Evolutionary conservation across 2,329 filamentous ascomycete species (phyloP).

Genomic region (Fonsecaea multimorphosa): DNA sequence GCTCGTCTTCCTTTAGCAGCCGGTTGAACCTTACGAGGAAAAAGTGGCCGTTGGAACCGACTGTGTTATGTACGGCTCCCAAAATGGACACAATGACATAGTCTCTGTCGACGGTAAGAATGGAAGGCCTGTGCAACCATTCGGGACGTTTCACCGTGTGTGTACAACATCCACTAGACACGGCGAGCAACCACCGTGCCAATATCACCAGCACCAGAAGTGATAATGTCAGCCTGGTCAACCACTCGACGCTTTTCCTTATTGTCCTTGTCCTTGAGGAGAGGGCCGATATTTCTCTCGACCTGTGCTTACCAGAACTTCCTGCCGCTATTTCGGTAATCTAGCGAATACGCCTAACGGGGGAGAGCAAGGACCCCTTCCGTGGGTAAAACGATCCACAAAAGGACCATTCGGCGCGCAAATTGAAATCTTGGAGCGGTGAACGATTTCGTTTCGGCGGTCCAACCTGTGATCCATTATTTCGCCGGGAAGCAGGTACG

Average conservation of each 20-base stretch:
- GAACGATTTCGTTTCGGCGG: constrained; percentile 8
- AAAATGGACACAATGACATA: background rate
- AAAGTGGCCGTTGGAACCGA: background rate
- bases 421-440: constrained; percentile 10
- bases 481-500: background rate
- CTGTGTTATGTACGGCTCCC: background rate
- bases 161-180: background rate
- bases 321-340: constrained; percentile 6
- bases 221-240: background rate
- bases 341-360: background rate
- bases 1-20: background rate
- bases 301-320: background rate
- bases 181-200: background rate
- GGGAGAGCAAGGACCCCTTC: background rate
- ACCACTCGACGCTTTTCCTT: background rate
- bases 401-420: background rate
- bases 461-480: constrained; percentile 2
- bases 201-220: background rate
- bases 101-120: background rate
- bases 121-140: background rate
- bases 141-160: background rate
- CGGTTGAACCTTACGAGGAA: background rate
- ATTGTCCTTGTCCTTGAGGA: background rate
- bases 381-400: constrained; percentile 1
- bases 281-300: background rate